Evolutionary conservation across 371 early-diverging fungal genomes (phyloP).

Genomic region (Mucor saturninus): DNA sequence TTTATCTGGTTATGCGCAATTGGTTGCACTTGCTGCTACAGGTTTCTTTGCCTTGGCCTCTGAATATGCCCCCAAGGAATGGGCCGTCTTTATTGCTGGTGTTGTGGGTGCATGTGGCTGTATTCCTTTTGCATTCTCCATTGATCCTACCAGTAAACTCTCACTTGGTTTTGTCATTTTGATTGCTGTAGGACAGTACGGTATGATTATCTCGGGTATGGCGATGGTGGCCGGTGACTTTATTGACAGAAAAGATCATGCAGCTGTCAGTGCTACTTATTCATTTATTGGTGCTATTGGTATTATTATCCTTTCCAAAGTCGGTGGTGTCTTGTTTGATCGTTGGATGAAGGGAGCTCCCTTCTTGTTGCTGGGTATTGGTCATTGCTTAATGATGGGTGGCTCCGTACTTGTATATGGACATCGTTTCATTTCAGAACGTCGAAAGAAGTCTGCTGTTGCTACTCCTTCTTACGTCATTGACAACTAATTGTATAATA

Average conservation of each 20-base stretch:
- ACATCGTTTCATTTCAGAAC: neutral
- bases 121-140: slow-evolving; percentile 60
- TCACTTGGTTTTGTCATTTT: slow-evolving; percentile 60
- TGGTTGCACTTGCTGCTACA: slow-evolving; percentile 70
- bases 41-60: slow-evolving; percentile 64
- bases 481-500: neutral
- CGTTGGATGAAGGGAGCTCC: slow-evolving; percentile 65
- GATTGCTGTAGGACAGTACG: slow-evolving; percentile 76
- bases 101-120: slow-evolving; percentile 64
- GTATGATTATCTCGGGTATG: slow-evolving; percentile 75
- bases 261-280: slow-evolving; percentile 73
- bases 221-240: slow-evolving; percentile 62
- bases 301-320: slow-evolving; percentile 50
- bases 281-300: slow-evolving; percentile 70
- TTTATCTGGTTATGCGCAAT: slow-evolving; percentile 73
- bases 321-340: slow-evolving; percentile 71
- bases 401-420: slow-evolving; percentile 19
- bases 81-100: slow-evolving; percentile 59
- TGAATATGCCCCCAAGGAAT: slow-evolving; percentile 53
- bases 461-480: neutral
- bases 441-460: neutral
- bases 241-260: slow-evolving; percentile 60
- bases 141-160: slow-evolving; percentile 57
- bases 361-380: slow-evolving; percentile 62
- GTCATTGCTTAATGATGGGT: slow-evolving; percentile 43